Evolutionary conservation across 257 asterid genomes (phyloP).

Genomic region (Solanum dulcamara): DNA sequence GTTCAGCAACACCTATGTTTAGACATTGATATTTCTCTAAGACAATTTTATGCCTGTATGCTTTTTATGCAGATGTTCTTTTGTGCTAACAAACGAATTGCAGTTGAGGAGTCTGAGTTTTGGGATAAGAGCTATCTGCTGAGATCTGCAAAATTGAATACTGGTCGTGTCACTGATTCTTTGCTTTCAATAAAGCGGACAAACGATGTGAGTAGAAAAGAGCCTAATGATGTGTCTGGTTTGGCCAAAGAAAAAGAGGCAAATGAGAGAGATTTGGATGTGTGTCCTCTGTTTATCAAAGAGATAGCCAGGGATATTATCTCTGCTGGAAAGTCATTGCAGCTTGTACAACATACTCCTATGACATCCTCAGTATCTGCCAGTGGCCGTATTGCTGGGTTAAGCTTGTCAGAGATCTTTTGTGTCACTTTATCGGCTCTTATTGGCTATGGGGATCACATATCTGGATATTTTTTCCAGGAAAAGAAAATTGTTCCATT

Average conservation of each 20-base stretch:
- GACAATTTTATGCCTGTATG: conserved; percentile 2
- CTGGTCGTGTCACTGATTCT: conserved; percentile 18
- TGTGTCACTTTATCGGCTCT: conserved; percentile 77
- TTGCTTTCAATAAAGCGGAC: conserved; percentile 21
- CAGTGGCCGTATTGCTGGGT: conserved; percentile 35
- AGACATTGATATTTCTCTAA: background rate
- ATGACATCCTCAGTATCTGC: conserved; percentile 31
- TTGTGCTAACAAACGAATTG: conserved; percentile 53
- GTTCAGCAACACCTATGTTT: background rate
- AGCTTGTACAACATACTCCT: conserved; percentile 78
- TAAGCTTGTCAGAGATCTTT: conserved; percentile 85
- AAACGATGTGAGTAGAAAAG: conserved; percentile 31
- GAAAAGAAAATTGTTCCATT: conserved; percentile 30
- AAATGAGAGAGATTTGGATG: conserved; percentile 30
- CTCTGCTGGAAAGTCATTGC: conserved; percentile 96
- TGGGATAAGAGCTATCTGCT: conserved; percentile 94
- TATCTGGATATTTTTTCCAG: conserved; percentile 44
- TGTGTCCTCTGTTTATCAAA: conserved; percentile 72
- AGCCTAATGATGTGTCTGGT: conserved; percentile 32
- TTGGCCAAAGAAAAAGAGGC: conserved; percentile 38
- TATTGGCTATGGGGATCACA: conserved; percentile 67
- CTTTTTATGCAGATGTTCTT: conserved; percentile 64
- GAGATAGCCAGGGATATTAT: conserved; percentile 69
- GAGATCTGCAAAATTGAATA: conserved; percentile 35
- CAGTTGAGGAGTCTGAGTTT: conserved; percentile 82